A percentile compares a stretch with the other conserved stretches of the same genome.
Conservation (phyloP, 139 green algal genomes). For the Tetratostichococcus sp. region DNA sequence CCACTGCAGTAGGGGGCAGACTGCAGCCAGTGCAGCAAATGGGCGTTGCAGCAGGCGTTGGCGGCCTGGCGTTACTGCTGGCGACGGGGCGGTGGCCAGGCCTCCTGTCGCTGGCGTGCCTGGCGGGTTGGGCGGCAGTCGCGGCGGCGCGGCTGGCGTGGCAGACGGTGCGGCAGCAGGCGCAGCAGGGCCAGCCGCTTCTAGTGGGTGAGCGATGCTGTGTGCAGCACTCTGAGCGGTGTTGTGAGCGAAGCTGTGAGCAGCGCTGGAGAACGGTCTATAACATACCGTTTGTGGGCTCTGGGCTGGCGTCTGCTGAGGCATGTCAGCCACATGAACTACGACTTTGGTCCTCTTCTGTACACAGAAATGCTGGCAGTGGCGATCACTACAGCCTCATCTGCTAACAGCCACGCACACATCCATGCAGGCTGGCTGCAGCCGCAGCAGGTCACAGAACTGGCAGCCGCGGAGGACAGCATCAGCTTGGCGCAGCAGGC, state of each 20-base stretch:
- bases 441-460: not conserved
- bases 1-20: not conserved
- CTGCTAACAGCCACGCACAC: not conserved
- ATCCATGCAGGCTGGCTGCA: not conserved
- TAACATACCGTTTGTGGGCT: not conserved
- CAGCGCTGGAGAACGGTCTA: not conserved
- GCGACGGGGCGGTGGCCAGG: not conserved
- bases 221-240: not conserved
- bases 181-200: not conserved
- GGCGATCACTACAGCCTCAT: not conserved
- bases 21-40: not conserved
- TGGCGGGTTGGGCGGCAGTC: not conserved
- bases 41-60: not conserved
- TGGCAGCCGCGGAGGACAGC: not conserved
- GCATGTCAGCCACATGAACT: too few relatives aligned
- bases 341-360: too few relatives aligned
- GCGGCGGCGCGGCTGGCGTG: not conserved
- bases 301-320: too few relatives aligned
- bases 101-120: not conserved
- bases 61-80: not conserved
- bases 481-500: not conserved
- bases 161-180: not conserved
- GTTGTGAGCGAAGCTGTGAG: not conserved
- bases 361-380: too few relatives aligned
- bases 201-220: not conserved